Percentiles rank a stretch among this genome's conserved stretches.
phyloP scores from a whole-genome alignment of 108 stramenopile genomes.

The Poteriospumella lacustris region DNA sequence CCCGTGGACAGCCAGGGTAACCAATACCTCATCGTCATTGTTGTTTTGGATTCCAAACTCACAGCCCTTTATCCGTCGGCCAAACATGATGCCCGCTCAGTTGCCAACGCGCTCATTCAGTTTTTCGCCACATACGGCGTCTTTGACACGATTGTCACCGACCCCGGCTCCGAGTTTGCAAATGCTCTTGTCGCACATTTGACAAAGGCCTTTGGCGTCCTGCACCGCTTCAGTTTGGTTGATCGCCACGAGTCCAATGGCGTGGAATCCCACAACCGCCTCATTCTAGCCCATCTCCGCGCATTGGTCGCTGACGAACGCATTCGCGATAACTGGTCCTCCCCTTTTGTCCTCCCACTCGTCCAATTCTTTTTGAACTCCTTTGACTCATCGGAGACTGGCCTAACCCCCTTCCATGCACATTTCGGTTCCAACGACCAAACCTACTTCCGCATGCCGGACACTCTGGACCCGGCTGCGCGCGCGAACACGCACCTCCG shows the following conservation, averaged over 20 bases:
- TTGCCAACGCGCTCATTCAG: background rate
- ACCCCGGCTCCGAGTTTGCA: background rate
- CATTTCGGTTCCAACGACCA: background rate
- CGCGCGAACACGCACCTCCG: background rate
- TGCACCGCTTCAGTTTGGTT: conserved; percentile 1
- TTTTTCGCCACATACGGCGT: background rate
- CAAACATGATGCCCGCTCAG: background rate
- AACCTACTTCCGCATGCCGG: background rate
- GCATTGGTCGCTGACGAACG: background rate
- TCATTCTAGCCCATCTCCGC: background rate
- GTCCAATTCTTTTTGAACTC: background rate
- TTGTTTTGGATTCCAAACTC: background rate
- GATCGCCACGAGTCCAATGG: conserved; percentile 10
- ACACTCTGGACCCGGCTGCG: too few relatives aligned
- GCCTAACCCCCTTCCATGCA: background rate
- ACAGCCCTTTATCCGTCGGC: background rate
- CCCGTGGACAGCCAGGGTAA: background rate
- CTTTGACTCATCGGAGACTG: background rate
- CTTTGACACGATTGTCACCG: background rate
- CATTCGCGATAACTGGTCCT: background rate
- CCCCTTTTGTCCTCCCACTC: background rate
- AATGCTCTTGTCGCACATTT: background rate
- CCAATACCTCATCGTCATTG: background rate
- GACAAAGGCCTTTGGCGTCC: background rate
- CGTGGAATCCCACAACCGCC: background rate